Percentiles rank a stretch among this genome's conserved stretches.
These are phyloP conservation scores for Dipteronia sinensis DNA, from an alignment of 345 rosid genomes.

Conservation along the genomic window DNA sequence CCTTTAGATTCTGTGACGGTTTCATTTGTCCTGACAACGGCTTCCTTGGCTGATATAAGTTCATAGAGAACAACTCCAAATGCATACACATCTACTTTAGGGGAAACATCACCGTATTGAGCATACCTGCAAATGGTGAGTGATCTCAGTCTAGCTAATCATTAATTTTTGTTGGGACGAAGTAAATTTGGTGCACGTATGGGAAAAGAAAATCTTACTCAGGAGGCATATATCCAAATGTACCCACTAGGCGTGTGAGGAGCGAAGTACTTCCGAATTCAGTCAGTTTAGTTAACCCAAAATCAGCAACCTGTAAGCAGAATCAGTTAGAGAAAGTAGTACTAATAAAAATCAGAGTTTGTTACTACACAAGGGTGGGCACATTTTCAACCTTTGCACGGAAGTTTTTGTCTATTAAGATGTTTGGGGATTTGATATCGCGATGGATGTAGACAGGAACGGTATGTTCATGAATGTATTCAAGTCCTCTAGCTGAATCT, in stretches of 20 bases:
- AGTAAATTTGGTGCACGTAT: neutral
- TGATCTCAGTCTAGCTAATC: neutral
- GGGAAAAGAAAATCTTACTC: constrained; percentile 56
- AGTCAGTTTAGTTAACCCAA: constrained; percentile 86
- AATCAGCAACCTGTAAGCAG: constrained; percentile 82
- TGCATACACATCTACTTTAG: constrained; percentile 97
- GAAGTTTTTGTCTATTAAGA: constrained; percentile 81
- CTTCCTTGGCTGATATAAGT: constrained; percentile 89
- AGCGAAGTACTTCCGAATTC: constrained; percentile 72
- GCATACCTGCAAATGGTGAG: constrained; percentile 60
- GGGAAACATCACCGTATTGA: constrained; percentile 79
- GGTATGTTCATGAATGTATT: constrained; percentile 95
- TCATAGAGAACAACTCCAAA: constrained; percentile 96
- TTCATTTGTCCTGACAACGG: constrained; percentile 63
- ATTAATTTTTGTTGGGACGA: neutral
- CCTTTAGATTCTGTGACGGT: constrained; percentile 62
- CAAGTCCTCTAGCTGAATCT: constrained; percentile 97
- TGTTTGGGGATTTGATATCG: constrained; percentile 92
- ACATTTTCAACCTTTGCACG: constrained; percentile 64
- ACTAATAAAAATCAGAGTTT: neutral
- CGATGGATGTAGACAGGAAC: constrained; percentile 96
- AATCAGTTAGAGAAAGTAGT: neutral
- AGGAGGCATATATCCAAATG: constrained; percentile 99
- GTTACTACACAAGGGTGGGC: neutral
- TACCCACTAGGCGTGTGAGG: constrained; percentile 80